A percentile compares a stretch with the other conserved stretches of the same genome.
phyloP scores from a whole-genome alignment of 2,329 filamentous ascomycete genomes.

The Cladosporium oxysporum region DNA sequence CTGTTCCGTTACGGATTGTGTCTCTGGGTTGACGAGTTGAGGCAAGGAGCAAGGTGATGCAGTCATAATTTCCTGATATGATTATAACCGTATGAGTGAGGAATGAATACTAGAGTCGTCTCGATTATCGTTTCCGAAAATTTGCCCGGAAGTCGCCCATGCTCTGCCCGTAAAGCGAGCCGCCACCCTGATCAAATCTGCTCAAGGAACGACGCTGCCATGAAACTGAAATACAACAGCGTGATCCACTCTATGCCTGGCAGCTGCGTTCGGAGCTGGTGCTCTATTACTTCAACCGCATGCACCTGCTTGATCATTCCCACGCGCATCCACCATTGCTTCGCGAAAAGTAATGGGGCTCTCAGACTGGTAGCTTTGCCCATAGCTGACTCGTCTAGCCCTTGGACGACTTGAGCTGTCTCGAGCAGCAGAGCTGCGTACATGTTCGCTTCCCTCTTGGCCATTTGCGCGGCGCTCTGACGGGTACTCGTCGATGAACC shows the following conservation, averaged over 20 bases:
- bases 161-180: neutral
- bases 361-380: neutral
- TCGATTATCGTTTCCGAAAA: neutral
- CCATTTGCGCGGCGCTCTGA: neutral
- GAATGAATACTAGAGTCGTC: neutral
- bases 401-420: neutral
- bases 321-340: neutral
- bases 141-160: neutral
- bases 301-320: neutral
- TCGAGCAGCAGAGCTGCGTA: neutral
- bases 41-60: neutral
- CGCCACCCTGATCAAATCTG: neutral
- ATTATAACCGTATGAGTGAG: neutral
- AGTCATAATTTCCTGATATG: neutral
- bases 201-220: conserved; percentile 1
- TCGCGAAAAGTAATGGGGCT: neutral
- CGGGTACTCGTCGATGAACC: neutral
- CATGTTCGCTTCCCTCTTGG: conserved; percentile 1
- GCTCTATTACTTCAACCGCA: neutral
- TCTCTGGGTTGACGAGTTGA: neutral
- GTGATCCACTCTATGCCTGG: conserved; percentile 2
- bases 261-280: neutral
- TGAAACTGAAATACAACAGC: neutral
- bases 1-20: neutral
- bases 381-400: neutral